These are phyloP conservation scores for Fusarium guadeloupense DNA, from an alignment of 2,329 filamentous ascomycete species.

Conservation along the genomic window DNA sequence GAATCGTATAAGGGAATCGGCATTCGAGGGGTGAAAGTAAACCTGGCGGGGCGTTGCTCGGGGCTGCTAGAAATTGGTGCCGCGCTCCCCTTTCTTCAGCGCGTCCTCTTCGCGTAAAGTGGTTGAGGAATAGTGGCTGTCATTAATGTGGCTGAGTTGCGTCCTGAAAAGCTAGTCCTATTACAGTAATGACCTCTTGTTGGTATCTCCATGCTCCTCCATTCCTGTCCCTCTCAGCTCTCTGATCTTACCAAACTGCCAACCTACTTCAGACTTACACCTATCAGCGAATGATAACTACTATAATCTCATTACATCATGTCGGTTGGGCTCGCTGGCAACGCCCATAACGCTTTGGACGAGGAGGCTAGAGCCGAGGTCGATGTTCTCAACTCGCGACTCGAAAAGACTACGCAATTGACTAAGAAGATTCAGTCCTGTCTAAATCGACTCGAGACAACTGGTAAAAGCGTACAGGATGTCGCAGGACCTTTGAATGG, in stretches of 20 bases:
- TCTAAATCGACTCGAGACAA: slow-evolving; percentile 82
- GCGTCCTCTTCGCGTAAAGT: slow-evolving; percentile 45
- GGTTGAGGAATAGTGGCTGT: slow-evolving; percentile 1
- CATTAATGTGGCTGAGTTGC: slow-evolving; percentile 15
- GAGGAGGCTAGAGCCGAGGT: slow-evolving; percentile 76
- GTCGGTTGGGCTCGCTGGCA: slow-evolving; percentile 60
- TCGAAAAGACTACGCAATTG: slow-evolving; percentile 91
- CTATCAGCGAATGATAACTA: not conserved
- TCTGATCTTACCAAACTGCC: not conserved
- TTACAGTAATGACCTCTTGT: slow-evolving; percentile 26
- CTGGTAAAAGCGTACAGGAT: slow-evolving; percentile 89
- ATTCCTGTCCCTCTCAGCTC: slow-evolving; percentile 3
- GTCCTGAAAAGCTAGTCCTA: slow-evolving; percentile 13
- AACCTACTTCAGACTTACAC: not conserved
- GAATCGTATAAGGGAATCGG: slow-evolving; percentile 16
- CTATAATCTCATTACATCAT: slow-evolving; percentile 48
- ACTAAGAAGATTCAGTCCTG: slow-evolving; percentile 96
- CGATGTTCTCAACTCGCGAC: slow-evolving; percentile 74
- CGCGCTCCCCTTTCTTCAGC: slow-evolving; percentile 22
- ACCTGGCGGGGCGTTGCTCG: slow-evolving; percentile 31
- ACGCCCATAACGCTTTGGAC: slow-evolving; percentile 62
- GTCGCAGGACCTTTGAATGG: slow-evolving; percentile 92
- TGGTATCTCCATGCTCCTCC: slow-evolving; percentile 7
- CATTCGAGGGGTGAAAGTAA: slow-evolving; percentile 31
- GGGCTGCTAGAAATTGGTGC: slow-evolving; percentile 26